Base-by-base conservation (phyloP, 768 basidiomycete species). In the Nevesoporus exiguus region DNA sequence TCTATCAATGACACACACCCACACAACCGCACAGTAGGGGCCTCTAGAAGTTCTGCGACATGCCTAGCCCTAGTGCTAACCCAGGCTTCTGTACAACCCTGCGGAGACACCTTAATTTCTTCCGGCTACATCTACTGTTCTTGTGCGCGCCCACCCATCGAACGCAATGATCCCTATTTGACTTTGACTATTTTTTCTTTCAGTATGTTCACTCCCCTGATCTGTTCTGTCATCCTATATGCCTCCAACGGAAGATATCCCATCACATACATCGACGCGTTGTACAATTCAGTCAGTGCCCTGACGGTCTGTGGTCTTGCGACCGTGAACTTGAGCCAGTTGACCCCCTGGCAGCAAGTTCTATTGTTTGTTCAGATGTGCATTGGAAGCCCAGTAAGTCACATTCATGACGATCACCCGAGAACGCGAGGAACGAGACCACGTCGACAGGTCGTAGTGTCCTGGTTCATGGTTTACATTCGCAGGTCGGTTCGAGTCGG, bases 401-500 rank as follows among this genome's bases (percentile, higher is more conserved):
- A 22, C n/a, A 44, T 48, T 22, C 43, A 39, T 7, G 25, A 31
- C 3, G 4, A 14, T 24, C 31, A 22, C 24, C 24, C 30, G 19
- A 31, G 24, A 34, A 24, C 9, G 25, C 17, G 19, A 5, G 5
- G 25, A 31, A 30, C 13, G 9, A 8, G 14, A 39, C 10, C 19
- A 39, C 37, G 22, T 46, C 13, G 37, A n/a, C 48, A 92, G 85
- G 82, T 92, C 36, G 63, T 84, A 14, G 81, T 93, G 7, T 91
- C 90, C 0, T 90, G 91, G 86, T 75, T 91, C 54, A 88, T 90
- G 69, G 90, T 96, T 25, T 80, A 84, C 54, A 79, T 86, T 54
- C 79, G 93, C 53, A 84, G 82, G 88, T 88, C 25, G 13, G 64
- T 46, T 17, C 30, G 19, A 21, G 2, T 45, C 17, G 7, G 27